Evolutionary conservation across 192 early-diverging fungal genomes (phyloP).

Genomic region (Rhizophagus clarus): DNA sequence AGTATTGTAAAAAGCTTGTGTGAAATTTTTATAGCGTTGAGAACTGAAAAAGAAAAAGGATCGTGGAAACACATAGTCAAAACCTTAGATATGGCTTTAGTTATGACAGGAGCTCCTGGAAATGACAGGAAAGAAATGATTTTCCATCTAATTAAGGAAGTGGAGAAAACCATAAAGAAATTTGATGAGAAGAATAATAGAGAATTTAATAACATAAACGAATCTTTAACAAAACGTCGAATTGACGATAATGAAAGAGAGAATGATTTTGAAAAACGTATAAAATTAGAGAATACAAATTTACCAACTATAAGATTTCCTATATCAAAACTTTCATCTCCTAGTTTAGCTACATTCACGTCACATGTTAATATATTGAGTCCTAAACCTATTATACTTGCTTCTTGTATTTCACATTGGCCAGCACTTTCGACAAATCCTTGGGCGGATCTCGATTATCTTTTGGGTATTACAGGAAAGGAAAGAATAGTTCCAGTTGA

Average conservation of each 20-base stretch:
- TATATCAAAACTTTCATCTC: constrained; percentile 35
- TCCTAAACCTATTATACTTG: constrained; percentile 56
- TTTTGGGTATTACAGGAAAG: constrained; percentile 57
- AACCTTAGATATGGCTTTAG: constrained; percentile 53
- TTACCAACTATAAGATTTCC: constrained; percentile 33
- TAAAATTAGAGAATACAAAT: constrained; percentile 1
- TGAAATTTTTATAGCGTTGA: constrained; percentile 23
- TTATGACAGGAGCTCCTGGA: constrained; percentile 60
- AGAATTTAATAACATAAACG: not conserved
- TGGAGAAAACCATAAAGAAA: constrained; percentile 27
- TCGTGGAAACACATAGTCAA: constrained; percentile 40
- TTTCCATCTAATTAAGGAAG: constrained; percentile 35
- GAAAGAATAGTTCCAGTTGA: constrained; percentile 83
- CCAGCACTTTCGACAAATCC: constrained; percentile 58
- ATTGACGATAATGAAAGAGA: not conserved
- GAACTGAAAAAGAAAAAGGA: not conserved
- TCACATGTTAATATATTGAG: constrained; percentile 35
- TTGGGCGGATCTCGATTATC: constrained; percentile 66
- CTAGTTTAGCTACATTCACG: constrained; percentile 43
- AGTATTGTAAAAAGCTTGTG: constrained; percentile 41
- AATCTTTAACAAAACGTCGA: constrained; percentile 27
- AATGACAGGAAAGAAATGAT: constrained; percentile 32
- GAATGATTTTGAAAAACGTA: not conserved
- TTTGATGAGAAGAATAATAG: not conserved
- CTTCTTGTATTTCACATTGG: constrained; percentile 63